Evolutionary conservation across 2,329 filamentous ascomycete species (phyloP), one percentile per base, ranked within the genome.

Genomic region (Epichloe typhina): DNA sequence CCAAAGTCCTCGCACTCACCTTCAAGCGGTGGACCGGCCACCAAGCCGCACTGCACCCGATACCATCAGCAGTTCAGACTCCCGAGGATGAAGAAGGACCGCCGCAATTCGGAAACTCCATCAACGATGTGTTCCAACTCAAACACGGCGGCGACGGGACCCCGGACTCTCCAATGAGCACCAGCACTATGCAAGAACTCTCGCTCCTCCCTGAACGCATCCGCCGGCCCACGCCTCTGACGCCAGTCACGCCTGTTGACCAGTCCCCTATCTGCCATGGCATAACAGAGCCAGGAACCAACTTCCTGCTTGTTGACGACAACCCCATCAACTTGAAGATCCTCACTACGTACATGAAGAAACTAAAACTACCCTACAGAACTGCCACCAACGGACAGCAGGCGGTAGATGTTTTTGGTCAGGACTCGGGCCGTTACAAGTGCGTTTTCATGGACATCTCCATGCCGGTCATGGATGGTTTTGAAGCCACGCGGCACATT

Each of bases 401-500:
- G 44, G 62, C 62, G 0, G 49, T 63, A 17, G 56, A 63, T 8
- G 52, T 52, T 5, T 65, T 60, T 17, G 48, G 37, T 4, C 35
- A 54, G 5, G 31, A 48, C 6, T 55, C 55, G 0, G 54, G 47
- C 0, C 37, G 53, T 2, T 64, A 57, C 19, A 50, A 50, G 19
- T 59, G 58, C 48, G 55, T 67, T 2, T 55, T 68, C 1, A 68
- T 65, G 52, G 75, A 79, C 55, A 71, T 77, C 4, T 75, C 69
- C 52, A 79, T 79, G 75, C 75, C 75, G 0, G 60, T 76, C 3
- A 71, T 79, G 55, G 70, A 78, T 53, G 72, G 72, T 0, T 66
- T 75, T 5, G 70, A 70, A 12, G 68, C 70, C 0, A 76, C 73
- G 2, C 64, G 68, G 4, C 63, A 62, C 19, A 76, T 77, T 15